Base-by-base conservation (phyloP, 2,329 filamentous ascomycete genomes). In the Microdochium bolleyi region DNA sequence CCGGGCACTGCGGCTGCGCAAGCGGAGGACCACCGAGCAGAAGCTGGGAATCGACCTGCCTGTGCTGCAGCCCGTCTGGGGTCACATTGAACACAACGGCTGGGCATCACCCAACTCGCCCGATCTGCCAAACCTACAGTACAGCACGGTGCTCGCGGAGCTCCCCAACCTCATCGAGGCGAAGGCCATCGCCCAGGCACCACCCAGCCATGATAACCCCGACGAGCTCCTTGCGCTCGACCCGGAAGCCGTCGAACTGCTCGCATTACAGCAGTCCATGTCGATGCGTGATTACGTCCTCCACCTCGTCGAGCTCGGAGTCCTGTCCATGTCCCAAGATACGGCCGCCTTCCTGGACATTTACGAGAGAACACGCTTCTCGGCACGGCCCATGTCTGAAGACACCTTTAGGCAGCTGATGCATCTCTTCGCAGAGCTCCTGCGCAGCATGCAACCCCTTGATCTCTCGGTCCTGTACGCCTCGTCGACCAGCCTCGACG, bases 101-200 rank as follows among this genome's bases (percentile, higher is more conserved):
- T 97, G 94, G 92, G 87, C 87, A 2, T 88, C 90, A 2, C 92
- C 92, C 5, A 79, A 81, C 27, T 87, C 83, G 1, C 73, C 80
- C 9, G 88, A 94, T 63, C 72, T 94, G 19, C 84, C 89, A 3
- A 83, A 89, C 62, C 71, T 97, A n/a, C 84, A 95, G 58, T 97
- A 95, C 68, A 79, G 78, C 60, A 83, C 84, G 2, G 89, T 99
- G 24, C 76, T 96, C 19, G 78, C 80, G 37, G 92, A 97, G 68
- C 76, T 99, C 24, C 89, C 92, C 1, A 87, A 95, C 64, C 77
- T 97, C 25, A 88, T 97, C 57, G 92, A 97, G 72, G 92, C 89
- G 10, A 92, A 92, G 67, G 92, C 91, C 1, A 83, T 96, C n/a
- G 91, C 89, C 0, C 79, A 96, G 37, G 89, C 88, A 0, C 89